A percentile compares a stretch with the other conserved stretches of the same genome.
These are phyloP conservation scores for Vigna reflexopilosa DNA, from an alignment of 306 rosid species.

Conservation along the genomic window DNA sequence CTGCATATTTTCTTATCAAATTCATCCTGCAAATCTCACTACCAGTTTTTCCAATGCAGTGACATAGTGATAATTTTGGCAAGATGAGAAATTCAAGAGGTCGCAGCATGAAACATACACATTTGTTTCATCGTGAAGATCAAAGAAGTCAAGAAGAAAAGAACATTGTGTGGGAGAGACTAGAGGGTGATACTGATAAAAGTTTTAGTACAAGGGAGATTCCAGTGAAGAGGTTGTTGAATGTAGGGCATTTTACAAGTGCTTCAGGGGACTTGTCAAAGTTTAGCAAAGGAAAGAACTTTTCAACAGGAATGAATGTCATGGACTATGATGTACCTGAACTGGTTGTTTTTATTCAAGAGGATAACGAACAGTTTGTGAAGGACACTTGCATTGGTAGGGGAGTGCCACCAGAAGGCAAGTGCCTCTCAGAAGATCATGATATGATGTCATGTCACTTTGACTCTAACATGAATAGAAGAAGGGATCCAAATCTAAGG, in stretches of 20 bases:
- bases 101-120: conserved; percentile 20
- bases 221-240: conserved; percentile 32
- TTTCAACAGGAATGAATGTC: conserved; percentile 33
- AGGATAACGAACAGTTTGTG: conserved; percentile 59
- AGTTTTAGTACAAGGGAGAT: conserved; percentile 49
- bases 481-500: conserved; percentile 44
- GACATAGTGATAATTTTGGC: neutral
- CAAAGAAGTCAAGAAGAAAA: conserved; percentile 30
- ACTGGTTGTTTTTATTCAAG: conserved; percentile 77
- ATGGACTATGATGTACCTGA: conserved; percentile 68
- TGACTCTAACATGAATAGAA: conserved; percentile 37
- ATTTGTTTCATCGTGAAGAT: conserved; percentile 28
- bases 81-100: conserved; percentile 33
- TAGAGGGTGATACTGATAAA: conserved; percentile 1
- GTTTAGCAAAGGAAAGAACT: conserved; percentile 41
- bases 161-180: neutral
- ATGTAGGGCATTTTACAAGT: neutral
- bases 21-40: conserved; percentile 35
- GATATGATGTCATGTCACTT: conserved; percentile 32
- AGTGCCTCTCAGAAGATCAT: conserved; percentile 42
- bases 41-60: conserved; percentile 48
- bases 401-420: conserved; percentile 27
- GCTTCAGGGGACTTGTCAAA: conserved; percentile 25
- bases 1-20: conserved; percentile 33
- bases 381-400: conserved; percentile 64